Conservation (phyloP, 352 stramenopile genomes). For the Paralagenidium karlingii region DNA sequence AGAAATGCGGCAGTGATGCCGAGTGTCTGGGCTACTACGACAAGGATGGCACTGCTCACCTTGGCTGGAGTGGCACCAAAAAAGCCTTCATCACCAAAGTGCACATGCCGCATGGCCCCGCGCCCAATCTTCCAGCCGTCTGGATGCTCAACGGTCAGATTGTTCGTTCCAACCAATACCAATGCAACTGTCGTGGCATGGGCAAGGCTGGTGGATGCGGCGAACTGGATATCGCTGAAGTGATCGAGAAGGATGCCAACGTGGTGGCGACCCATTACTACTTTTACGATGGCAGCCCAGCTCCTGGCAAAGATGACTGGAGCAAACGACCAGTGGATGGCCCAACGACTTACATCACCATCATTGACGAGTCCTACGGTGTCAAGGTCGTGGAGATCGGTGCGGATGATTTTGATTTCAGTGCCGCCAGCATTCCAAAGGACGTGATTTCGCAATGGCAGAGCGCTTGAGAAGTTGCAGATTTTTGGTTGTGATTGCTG, state of each 20-base stretch:
- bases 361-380: slow-evolving; percentile 52
- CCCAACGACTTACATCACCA: slow-evolving; percentile 47
- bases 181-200: slow-evolving; percentile 68
- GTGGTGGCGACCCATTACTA: slow-evolving; percentile 72
- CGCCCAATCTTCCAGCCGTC: slow-evolving; percentile 48
- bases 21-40: slow-evolving; percentile 54
- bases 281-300: slow-evolving; percentile 46
- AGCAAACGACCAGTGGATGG: slow-evolving; percentile 25
- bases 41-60: slow-evolving; percentile 42
- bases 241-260: slow-evolving; percentile 24
- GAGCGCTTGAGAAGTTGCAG: slow-evolving; percentile 12
- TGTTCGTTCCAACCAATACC: slow-evolving; percentile 58
- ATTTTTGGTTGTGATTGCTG: too few species aligned
- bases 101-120: slow-evolving; percentile 26
- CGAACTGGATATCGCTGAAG: slow-evolving; percentile 69
- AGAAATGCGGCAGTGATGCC: slow-evolving; percentile 29
- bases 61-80: slow-evolving; percentile 54
- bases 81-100: slow-evolving; percentile 73
- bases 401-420: slow-evolving; percentile 52
- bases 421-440: slow-evolving; percentile 20
- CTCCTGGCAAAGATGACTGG: slow-evolving; percentile 51
- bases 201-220: slow-evolving; percentile 49
- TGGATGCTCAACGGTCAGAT: slow-evolving; percentile 66
- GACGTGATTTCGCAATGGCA: slow-evolving; percentile 49
- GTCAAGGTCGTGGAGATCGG: slow-evolving; percentile 56